Evolutionary conservation across 441 rosid genomes (phyloP).

Genomic region (Adansonia madagascariensis): DNA sequence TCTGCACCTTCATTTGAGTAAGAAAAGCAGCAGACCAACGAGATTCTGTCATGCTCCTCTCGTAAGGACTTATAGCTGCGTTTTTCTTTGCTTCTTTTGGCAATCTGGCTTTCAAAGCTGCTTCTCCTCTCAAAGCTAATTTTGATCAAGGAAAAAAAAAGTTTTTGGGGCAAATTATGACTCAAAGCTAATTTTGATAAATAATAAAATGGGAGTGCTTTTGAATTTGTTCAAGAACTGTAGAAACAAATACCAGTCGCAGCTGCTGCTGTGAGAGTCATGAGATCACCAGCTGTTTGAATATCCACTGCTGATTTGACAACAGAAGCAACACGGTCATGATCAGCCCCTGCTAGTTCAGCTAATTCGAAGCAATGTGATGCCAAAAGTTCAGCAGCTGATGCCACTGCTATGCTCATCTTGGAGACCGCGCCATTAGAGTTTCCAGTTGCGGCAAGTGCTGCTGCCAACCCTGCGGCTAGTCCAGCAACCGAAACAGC

Average conservation of each 20-base stretch:
- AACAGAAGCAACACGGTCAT: slow-evolving; percentile 63
- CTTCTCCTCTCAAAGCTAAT: slow-evolving; percentile 91
- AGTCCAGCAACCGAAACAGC: slow-evolving; percentile 83
- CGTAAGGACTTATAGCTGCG: slow-evolving; percentile 81
- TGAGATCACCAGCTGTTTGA: slow-evolving; percentile 73
- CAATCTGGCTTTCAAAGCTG: slow-evolving; percentile 71
- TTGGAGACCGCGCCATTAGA: slow-evolving; percentile 48
- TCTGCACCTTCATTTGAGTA: slow-evolving; percentile 48
- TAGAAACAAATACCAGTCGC: too few relatives aligned
- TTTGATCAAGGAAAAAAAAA: background rate
- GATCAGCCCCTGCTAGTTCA: slow-evolving; percentile 80
- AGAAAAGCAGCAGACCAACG: slow-evolving; percentile 45
- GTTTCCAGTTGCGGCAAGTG: slow-evolving; percentile 58
- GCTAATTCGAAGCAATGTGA: slow-evolving; percentile 89
- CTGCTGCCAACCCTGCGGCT: slow-evolving; percentile 87
- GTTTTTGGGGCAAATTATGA: too few relatives aligned
- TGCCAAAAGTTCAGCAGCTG: slow-evolving; percentile 90
- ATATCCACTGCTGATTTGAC: slow-evolving; percentile 85
- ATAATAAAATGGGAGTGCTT: too few relatives aligned
- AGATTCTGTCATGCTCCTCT: slow-evolving; percentile 59
- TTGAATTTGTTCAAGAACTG: too few relatives aligned
- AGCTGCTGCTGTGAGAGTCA: slow-evolving; percentile 96
- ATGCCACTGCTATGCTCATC: slow-evolving; percentile 73
- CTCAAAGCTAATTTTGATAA: too few relatives aligned
- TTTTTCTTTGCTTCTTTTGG: slow-evolving; percentile 87